Evolutionary conservation across 495 filamentous ascomycete species (phyloP).

Genomic region (Podospora bellae-mahoneyi): DNA sequence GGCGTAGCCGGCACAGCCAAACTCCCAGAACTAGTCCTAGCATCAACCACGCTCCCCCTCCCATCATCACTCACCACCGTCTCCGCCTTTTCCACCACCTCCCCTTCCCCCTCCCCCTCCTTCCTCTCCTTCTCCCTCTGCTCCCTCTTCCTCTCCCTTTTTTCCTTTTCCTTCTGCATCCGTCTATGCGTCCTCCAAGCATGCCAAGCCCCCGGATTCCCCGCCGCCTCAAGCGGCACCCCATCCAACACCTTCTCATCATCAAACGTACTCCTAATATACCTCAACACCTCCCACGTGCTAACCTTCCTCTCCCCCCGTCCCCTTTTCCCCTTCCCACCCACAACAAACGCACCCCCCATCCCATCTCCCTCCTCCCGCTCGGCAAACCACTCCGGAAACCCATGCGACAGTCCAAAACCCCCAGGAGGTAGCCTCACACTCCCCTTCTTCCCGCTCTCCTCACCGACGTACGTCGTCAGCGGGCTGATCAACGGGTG

Average conservation of each 20-base stretch:
- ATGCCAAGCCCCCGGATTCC: slow-evolving; percentile 85
- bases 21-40: neutral
- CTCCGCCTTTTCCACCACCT: neutral
- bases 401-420: slow-evolving; percentile 84
- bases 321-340: slow-evolving; percentile 17
- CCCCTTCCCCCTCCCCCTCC: neutral
- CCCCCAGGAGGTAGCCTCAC: slow-evolving; percentile 80
- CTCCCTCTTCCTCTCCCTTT: neutral
- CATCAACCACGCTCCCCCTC: neutral
- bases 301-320: slow-evolving; percentile 36
- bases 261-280: slow-evolving; percentile 78
- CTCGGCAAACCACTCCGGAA: slow-evolving; percentile 78
- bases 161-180: slow-evolving; percentile 16
- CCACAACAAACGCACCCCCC: neutral
- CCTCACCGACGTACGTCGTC: slow-evolving; percentile 78
- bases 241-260: slow-evolving; percentile 71
- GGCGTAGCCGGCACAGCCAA: slow-evolving; percentile 22
- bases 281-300: slow-evolving; percentile 65
- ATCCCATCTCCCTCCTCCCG: slow-evolving; percentile 22
- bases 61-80: neutral
- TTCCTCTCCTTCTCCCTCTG: slow-evolving; percentile 14
- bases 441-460: slow-evolving; percentile 74
- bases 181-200: slow-evolving; percentile 74
- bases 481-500: slow-evolving; percentile 88
- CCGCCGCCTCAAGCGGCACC: slow-evolving; percentile 75